A percentile compares a stretch with the other conserved stretches of the same genome.
Conservation (phyloP, 2,329 filamentous ascomycete species). For the Fusarium fracticaudum region DNA sequence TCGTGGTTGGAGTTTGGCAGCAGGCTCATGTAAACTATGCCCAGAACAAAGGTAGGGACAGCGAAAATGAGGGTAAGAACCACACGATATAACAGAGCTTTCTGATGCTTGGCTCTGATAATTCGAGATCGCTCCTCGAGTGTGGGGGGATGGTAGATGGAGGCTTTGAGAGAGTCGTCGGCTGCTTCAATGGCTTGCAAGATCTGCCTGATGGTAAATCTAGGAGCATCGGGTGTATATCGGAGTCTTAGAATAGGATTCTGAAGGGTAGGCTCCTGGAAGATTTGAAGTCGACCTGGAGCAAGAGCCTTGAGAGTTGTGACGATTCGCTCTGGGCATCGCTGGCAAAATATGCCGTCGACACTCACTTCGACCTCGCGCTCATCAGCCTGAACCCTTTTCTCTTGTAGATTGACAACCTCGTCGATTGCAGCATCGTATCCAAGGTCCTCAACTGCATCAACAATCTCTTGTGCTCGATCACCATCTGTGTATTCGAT, state of each 20-base stretch:
- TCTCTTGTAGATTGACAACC: conserved; percentile 54
- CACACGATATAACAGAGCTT: conserved; percentile 74
- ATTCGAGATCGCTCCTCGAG: conserved; percentile 82
- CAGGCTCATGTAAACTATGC: conserved; percentile 91
- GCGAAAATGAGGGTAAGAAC: conserved; percentile 74
- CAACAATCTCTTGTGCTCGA: conserved; percentile 47
- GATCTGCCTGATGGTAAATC: conserved; percentile 80
- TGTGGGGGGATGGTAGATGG: conserved; percentile 81
- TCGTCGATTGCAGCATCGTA: conserved; percentile 71
- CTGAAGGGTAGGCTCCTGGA: conserved; percentile 64
- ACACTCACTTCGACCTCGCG: conserved; percentile 73
- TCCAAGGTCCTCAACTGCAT: conserved; percentile 69
- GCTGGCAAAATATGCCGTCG: conserved; percentile 78
- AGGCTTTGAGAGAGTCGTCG: conserved; percentile 72
- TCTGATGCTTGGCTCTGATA: conserved; percentile 77
- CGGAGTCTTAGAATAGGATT: conserved; percentile 74
- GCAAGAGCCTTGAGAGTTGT: conserved; percentile 64
- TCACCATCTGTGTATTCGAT: conserved; percentile 60
- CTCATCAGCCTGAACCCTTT: conserved; percentile 50
- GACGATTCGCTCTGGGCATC: conserved; percentile 71
- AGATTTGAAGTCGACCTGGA: conserved; percentile 59
- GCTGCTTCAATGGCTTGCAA: conserved; percentile 71
- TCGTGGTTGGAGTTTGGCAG: conserved; percentile 66
- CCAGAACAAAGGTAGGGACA: conserved; percentile 86
- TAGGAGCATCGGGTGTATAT: conserved; percentile 75